Percentiles rank a stretch among this genome's conserved stretches.
These are phyloP conservation scores for Ehretia macrophylla DNA, from an alignment of 257 asterid genomes.

Conservation along the genomic window DNA sequence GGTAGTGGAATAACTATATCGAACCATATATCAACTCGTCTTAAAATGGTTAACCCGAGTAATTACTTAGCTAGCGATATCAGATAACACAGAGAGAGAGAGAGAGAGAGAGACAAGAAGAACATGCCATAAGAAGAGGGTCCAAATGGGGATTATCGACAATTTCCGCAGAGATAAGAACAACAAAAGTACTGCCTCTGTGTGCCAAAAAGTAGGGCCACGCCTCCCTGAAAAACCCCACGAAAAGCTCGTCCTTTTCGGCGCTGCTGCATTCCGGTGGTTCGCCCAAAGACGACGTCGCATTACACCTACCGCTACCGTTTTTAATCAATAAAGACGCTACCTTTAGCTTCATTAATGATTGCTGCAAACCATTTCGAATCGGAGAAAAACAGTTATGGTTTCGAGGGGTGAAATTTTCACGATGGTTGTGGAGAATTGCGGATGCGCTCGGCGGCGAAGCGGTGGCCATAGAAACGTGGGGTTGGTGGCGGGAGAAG, in stretches of 20 bases:
- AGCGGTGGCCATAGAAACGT: slow-evolving; percentile 34
- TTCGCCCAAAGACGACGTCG: slow-evolving; percentile 26
- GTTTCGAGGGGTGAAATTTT: background rate
- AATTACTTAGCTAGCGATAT: background rate
- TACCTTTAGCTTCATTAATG: background rate
- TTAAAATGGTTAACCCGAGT: background rate
- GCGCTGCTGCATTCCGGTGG: slow-evolving; percentile 30
- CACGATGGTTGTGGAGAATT: slow-evolving; percentile 25
- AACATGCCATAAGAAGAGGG: slow-evolving; percentile 72
- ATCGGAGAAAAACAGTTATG: slow-evolving; percentile 18
- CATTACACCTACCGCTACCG: background rate
- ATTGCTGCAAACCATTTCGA: background rate
- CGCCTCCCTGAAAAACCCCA: slow-evolving; percentile 75
- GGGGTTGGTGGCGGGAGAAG: background rate
- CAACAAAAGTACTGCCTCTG: slow-evolving; percentile 92
- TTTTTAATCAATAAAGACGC: too few relatives aligned
- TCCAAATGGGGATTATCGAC: slow-evolving; percentile 72
- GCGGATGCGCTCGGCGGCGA: slow-evolving; percentile 26
- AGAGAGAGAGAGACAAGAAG: background rate
- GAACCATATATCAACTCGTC: too few relatives aligned
- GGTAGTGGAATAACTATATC: too few relatives aligned
- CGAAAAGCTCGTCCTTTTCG: slow-evolving; percentile 67
- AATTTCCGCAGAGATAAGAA: slow-evolving; percentile 77
- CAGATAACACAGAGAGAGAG: background rate
- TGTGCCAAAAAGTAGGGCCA: slow-evolving; percentile 92